Percentiles rank a stretch among this genome's conserved stretches.
Evolutionary conservation across 352 stramenopile species (phyloP).

Genomic region (Globisporangium heterothallicum): DNA sequence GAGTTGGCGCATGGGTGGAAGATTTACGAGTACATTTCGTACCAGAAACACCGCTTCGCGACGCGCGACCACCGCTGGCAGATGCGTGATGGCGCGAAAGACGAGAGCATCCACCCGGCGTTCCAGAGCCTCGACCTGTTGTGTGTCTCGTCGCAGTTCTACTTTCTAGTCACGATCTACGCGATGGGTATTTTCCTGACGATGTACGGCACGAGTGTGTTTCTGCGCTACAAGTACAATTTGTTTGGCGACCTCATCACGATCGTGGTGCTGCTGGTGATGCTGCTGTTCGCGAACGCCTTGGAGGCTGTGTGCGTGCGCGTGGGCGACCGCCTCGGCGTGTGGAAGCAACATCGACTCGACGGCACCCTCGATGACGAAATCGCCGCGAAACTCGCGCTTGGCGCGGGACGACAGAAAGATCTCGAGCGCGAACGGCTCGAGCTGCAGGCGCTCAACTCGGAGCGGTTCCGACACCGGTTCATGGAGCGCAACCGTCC

Average conservation of each 20-base stretch:
- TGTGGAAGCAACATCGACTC: slow-evolving; percentile 92
- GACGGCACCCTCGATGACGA: slow-evolving; percentile 96
- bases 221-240: slow-evolving; percentile 90
- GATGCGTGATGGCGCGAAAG: slow-evolving; percentile 69
- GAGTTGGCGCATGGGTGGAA: slow-evolving; percentile 96
- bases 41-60: slow-evolving; percentile 94
- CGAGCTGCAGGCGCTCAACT: slow-evolving; percentile 96
- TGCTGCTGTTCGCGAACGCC: slow-evolving; percentile 71
- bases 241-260: slow-evolving; percentile 90
- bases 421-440: slow-evolving; percentile 94
- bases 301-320: slow-evolving; percentile 53
- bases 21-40: slow-evolving; percentile 96
- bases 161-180: slow-evolving; percentile 88
- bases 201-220: slow-evolving; percentile 93
- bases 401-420: slow-evolving; percentile 91
- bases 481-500: slow-evolving; percentile 96
- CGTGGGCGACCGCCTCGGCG: slow-evolving; percentile 69
- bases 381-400: slow-evolving; percentile 90
- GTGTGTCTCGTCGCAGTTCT: slow-evolving; percentile 93
- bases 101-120: slow-evolving; percentile 91
- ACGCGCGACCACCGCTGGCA: slow-evolving; percentile 93
- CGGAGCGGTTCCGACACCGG: slow-evolving; percentile 93
- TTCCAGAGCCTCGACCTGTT: slow-evolving; percentile 94
- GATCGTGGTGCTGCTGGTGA: slow-evolving; percentile 83
- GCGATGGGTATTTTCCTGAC: slow-evolving; percentile 84